Evolutionary conservation across 116 monocot genomes (phyloP).

Genomic region (Posidonia oceanica): DNA sequence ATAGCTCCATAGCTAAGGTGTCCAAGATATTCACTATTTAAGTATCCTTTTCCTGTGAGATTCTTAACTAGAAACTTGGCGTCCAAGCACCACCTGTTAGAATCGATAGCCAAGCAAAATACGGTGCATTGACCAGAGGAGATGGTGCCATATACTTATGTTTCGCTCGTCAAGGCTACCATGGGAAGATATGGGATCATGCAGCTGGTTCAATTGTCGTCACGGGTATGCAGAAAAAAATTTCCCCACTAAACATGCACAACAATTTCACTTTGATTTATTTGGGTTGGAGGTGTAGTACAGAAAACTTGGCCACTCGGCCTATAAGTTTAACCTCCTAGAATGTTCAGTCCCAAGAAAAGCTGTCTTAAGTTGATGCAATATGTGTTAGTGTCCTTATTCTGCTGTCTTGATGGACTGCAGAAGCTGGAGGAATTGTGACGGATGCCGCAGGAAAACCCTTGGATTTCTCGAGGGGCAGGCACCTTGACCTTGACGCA

Average conservation of each 20-base stretch:
- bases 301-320: no score
- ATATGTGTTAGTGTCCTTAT: background rate
- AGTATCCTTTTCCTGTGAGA: background rate
- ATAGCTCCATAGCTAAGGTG: conserved; percentile 81
- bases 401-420: conserved; percentile 5
- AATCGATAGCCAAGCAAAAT: conserved; percentile 97
- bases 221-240: conserved; percentile 39
- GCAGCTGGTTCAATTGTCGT: conserved; percentile 94
- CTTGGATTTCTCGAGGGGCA: conserved; percentile 94
- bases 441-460: conserved; percentile 81
- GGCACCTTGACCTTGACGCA: conserved; percentile 76
- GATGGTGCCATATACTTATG: conserved; percentile 94
- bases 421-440: conserved; percentile 93
- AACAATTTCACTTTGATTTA: background rate
- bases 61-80: conserved; percentile 60
- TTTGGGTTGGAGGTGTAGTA: background rate
- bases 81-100: conserved; percentile 85
- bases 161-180: conserved; percentile 82
- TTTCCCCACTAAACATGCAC: no score
- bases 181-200: conserved; percentile 99
- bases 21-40: background rate
- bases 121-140: conserved; percentile 90
- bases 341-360: no score
- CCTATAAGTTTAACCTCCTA: no score
- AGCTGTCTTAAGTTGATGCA: no score